Conservation (phyloP, 441 rosid genomes). For the Corymbia calophylla region DNA sequence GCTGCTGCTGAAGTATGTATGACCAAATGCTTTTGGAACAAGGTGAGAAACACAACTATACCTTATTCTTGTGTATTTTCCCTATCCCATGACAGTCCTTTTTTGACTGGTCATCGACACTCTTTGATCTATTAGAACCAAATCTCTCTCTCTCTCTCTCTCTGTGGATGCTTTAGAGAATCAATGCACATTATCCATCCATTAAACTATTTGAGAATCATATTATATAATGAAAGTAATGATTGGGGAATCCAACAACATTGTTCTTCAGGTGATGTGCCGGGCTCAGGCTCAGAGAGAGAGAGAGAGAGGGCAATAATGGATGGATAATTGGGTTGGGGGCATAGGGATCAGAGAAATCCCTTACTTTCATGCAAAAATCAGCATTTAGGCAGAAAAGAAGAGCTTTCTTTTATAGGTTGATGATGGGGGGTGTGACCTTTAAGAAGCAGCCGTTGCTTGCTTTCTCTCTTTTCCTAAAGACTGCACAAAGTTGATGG, state of each 20-base stretch:
- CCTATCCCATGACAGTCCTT: not conserved
- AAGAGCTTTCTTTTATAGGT: slow-evolving; percentile 19
- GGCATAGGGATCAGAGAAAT: slow-evolving; percentile 49
- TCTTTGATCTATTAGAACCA: not conserved
- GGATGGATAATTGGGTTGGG: slow-evolving; percentile 33
- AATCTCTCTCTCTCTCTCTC: not conserved
- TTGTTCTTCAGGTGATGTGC: not conserved
- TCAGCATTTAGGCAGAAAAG: slow-evolving; percentile 6
- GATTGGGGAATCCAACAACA: slow-evolving; percentile 1
- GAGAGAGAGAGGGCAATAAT: slow-evolving; percentile 25
- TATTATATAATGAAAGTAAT: not conserved
- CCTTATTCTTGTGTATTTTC: not conserved
- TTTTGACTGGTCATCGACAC: not conserved
- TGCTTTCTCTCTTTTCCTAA: slow-evolving; percentile 19
- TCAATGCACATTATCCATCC: not conserved
- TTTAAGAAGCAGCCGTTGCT: not conserved
- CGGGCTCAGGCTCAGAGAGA: not conserved
- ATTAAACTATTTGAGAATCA: not conserved
- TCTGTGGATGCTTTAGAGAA: not conserved
- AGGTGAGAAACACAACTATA: not conserved
- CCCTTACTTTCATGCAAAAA: slow-evolving; percentile 44
- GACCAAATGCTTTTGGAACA: not conserved
- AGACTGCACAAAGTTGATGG: slow-evolving; percentile 36
- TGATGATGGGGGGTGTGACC: slow-evolving; percentile 7
- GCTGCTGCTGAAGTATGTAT: not conserved